Base-by-base conservation (phyloP, 768 basidiomycete genomes). In the Paxillus rubicundulus region DNA sequence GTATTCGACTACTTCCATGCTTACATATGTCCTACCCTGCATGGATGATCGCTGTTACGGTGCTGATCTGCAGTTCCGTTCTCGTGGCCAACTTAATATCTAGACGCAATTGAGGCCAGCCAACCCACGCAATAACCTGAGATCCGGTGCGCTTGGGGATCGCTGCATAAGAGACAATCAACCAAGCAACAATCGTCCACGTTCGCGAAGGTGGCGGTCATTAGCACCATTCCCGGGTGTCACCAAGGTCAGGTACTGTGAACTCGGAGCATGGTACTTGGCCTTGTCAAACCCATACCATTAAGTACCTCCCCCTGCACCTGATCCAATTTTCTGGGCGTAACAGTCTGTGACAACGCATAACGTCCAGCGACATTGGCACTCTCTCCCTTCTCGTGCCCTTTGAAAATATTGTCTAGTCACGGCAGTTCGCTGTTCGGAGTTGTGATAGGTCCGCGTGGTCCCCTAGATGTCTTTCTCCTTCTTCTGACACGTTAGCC, bases 191-290 rank as follows among this genome's bases (percentile, higher is more conserved):
- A 13, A 38, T 43, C 33, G 9, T 43, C 12, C 40, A n/a, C 44
- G 36, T 46, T 43, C 55, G 21, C 46, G 45, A 58, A 54, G 51
- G 48, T 28, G 51, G 49, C 60, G 49, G 55, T 54, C 49, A 54
- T 54, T 46, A 58, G 5, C 38, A 37, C 40, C 39, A 45, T 33
- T 18, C 49, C 42, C 24, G 32, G 39, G 13, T 24, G 14, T 38
- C 49, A 40, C 37, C 47, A 30, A 37, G 50, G 33, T n/a, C 48
- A 20, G 24, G 32, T 13, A 8, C 49, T 47, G 44, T 47, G 47
- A 50, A 49, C 37, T 47, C 32, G 44, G 48, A 27, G 47, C 36
- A 47, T 20, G n/a, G n/a, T n/a, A n/a, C n/a, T n/a, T n/a, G n/a
- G n/a, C n/a, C n/a, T n/a, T n/a, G n/a, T n/a, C n/a, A n/a, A n/a